These are phyloP conservation scores for Blumeria graminis DNA, from an alignment of 2,329 filamentous ascomycete genomes.

Conservation along the genomic window DNA sequence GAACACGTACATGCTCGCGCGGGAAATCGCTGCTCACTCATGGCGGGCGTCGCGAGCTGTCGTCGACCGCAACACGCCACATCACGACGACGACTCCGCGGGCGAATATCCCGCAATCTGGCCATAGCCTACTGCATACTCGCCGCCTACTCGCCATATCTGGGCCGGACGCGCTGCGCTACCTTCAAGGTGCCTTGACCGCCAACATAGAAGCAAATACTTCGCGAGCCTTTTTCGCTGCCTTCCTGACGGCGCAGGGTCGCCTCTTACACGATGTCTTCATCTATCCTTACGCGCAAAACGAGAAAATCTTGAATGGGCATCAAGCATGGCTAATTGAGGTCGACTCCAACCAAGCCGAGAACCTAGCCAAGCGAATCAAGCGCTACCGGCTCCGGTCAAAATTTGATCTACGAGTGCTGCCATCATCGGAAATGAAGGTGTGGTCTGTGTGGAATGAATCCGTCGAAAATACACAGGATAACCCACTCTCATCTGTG, in stretches of 20 bases:
- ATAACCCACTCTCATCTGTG: conserved; percentile 4
- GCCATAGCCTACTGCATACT: conserved; percentile 35
- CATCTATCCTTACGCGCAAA: conserved; percentile 35
- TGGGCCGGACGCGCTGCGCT: conserved; percentile 58
- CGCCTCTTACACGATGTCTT: conserved; percentile 77
- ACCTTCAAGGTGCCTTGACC: conserved; percentile 73
- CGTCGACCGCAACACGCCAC: too few species aligned
- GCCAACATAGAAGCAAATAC: conserved; percentile 28
- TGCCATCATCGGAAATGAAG: conserved; percentile 38
- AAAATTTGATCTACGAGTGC: conserved; percentile 44
- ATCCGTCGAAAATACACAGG: conserved; percentile 1
- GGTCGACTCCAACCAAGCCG: conserved; percentile 45
- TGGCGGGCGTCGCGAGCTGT: too few species aligned
- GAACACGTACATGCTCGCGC: too few species aligned
- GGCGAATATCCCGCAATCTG: conserved; percentile 16
- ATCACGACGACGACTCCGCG: too few species aligned
- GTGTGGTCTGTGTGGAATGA: conserved; percentile 50
- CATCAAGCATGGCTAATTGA: conserved; percentile 45
- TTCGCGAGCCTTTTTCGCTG: conserved; percentile 42
- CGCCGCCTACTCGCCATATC: conserved; percentile 58
- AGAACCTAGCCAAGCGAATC: conserved; percentile 43
- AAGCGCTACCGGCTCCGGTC: conserved; percentile 68
- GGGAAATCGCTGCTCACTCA: too few species aligned
- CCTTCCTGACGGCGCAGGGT: conserved; percentile 68
- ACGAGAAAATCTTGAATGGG: conserved; percentile 1